phyloP scores from a whole-genome alignment of 768 basidiomycete species.

The Galerina marginata region DNA sequence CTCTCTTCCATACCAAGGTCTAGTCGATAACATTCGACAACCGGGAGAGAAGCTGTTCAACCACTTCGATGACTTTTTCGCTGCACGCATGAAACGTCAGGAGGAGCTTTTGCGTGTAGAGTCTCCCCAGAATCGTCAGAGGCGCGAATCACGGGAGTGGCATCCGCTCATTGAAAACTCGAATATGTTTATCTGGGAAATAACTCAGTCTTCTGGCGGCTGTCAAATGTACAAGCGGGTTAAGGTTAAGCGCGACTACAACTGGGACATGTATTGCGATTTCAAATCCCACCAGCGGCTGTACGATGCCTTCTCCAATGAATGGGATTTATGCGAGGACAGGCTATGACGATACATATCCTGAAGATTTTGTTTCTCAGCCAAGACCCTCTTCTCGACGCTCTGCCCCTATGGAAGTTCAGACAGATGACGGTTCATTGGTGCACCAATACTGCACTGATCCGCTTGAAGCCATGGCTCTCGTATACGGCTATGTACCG shows the following conservation, averaged over 20 bases:
- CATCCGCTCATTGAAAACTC: background rate
- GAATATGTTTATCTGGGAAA: slow-evolving; percentile 11
- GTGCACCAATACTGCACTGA: too few relatives aligned
- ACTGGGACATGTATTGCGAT: background rate
- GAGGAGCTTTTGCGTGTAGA: slow-evolving; percentile 2
- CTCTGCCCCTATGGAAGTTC: too few relatives aligned
- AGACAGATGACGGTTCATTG: too few relatives aligned
- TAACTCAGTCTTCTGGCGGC: background rate
- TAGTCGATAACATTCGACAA: background rate
- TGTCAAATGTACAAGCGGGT: slow-evolving; percentile 9
- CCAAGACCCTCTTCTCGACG: too few relatives aligned
- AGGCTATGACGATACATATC: background rate
- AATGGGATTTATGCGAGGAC: slow-evolving; percentile 18
- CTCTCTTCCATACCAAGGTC: slow-evolving; percentile 10
- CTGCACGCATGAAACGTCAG: slow-evolving; percentile 1
- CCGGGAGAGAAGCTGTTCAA: background rate
- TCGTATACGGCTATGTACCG: background rate
- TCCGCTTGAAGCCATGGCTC: too few relatives aligned
- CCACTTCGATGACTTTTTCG: slow-evolving; percentile 12
- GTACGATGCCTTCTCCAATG: slow-evolving; percentile 12
- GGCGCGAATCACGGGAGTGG: background rate
- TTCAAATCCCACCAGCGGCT: background rate
- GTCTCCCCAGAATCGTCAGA: background rate
- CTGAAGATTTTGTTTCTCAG: background rate
- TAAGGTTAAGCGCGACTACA: slow-evolving; percentile 1